These are phyloP conservation scores for Mesotaenium endlicherianum DNA, from an alignment of 139 green algal species.

Conservation along the genomic window DNA sequence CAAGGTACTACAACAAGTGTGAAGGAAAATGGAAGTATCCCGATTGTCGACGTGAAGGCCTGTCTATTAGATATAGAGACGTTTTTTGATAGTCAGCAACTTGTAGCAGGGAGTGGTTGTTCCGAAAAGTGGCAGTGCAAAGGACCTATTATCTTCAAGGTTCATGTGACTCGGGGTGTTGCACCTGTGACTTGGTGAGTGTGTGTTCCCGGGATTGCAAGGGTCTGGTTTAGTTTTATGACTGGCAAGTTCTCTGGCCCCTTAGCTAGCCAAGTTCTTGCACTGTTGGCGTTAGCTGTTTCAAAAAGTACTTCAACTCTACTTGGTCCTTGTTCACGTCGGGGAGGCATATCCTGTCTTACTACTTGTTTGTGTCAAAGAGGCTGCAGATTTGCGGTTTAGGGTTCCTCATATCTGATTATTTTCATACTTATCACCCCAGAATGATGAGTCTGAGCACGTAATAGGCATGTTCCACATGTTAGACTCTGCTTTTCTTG, in stretches of 20 bases:
- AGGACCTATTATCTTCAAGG: too few relatives aligned
- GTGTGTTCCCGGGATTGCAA: too few relatives aligned
- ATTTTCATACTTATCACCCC: neutral
- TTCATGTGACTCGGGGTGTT: too few relatives aligned
- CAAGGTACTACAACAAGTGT: neutral
- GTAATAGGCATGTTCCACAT: neutral
- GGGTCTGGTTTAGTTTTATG: too few relatives aligned
- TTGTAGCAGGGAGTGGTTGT: too few relatives aligned
- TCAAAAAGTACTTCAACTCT: neutral
- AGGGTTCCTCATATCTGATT: neutral
- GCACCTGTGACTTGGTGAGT: too few relatives aligned
- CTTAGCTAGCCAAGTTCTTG: too few relatives aligned
- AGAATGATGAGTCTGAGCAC: neutral
- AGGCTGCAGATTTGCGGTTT: neutral
- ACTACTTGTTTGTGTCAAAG: neutral
- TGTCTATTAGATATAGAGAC: neutral
- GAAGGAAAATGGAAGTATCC: neutral
- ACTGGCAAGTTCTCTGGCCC: too few relatives aligned
- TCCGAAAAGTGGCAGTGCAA: too few relatives aligned
- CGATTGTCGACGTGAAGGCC: neutral
- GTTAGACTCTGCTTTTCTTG: neutral
- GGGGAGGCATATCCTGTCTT: neutral
- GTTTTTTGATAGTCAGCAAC: conserved; percentile 2
- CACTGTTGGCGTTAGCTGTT: too few relatives aligned
- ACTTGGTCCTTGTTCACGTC: neutral